A percentile compares a stretch with the other conserved stretches of the same genome.
Evolutionary conservation across 495 filamentous ascomycete genomes (phyloP).

Genomic region (Tuber magnatum): DNA sequence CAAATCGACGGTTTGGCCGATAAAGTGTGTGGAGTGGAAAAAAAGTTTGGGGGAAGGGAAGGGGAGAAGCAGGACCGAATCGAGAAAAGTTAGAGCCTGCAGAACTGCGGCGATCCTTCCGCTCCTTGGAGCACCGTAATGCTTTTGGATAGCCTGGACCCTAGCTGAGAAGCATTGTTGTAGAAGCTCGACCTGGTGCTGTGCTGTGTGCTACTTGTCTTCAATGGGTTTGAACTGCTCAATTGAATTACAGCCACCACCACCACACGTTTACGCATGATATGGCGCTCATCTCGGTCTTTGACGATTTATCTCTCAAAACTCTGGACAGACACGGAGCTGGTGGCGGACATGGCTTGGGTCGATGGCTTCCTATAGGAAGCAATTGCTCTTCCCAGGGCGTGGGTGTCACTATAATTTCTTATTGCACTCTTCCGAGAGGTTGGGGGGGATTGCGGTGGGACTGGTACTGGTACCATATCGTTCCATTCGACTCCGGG

Average conservation of each 20-base stretch:
- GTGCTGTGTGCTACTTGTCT: not conserved
- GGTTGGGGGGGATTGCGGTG: not conserved
- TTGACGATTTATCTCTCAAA: not conserved
- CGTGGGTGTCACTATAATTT: not conserved
- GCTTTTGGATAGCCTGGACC: not conserved
- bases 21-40: slow-evolving; percentile 1
- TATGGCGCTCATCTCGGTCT: not conserved
- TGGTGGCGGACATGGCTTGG: slow-evolving; percentile 1
- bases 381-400: not conserved
- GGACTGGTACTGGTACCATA: not conserved
- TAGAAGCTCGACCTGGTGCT: not conserved
- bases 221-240: not conserved
- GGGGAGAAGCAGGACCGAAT: not conserved
- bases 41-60: not conserved
- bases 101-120: not conserved
- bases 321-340: not conserved
- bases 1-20: slow-evolving; percentile 4
- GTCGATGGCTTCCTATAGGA: not conserved
- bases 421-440: not conserved
- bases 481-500: not conserved
- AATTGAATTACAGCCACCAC: not conserved
- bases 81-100: not conserved
- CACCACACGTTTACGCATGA: not conserved
- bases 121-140: not conserved
- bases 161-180: not conserved